Evolutionary conservation across 768 basidiomycete species (phyloP).

Genomic region (Mycena alexandri): DNA sequence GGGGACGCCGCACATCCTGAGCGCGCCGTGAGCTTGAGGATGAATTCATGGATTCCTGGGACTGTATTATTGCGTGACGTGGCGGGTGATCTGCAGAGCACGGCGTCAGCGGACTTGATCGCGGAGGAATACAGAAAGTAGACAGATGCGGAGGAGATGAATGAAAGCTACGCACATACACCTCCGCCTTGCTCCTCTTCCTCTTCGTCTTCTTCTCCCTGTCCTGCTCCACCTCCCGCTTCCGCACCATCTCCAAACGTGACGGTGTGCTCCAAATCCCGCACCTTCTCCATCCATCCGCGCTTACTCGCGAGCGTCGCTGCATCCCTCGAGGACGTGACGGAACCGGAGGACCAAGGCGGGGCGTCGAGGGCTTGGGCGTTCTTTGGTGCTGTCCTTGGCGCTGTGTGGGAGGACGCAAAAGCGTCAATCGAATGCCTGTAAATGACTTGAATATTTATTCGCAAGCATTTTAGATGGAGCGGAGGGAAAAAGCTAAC

Average conservation of each 20-base stretch:
- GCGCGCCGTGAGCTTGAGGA: slow-evolving; percentile 85
- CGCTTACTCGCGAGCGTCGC: slow-evolving; percentile 46
- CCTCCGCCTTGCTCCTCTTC: slow-evolving; percentile 74
- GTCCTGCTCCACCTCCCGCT: slow-evolving; percentile 51
- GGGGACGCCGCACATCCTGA: slow-evolving; percentile 87
- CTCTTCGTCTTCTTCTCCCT: slow-evolving; percentile 57
- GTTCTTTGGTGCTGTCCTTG: background rate
- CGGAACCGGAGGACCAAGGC: slow-evolving; percentile 6
- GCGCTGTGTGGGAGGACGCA: background rate
- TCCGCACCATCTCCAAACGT: no score
- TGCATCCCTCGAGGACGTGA: slow-evolving; percentile 3
- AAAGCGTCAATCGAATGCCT: slow-evolving; percentile 46
- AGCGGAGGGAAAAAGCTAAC: slow-evolving; percentile 31
- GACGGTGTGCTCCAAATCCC: slow-evolving; percentile 50
- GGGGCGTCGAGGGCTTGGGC: slow-evolving; percentile 16
- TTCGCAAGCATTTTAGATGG: no score
- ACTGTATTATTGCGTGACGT: slow-evolving; percentile 85
- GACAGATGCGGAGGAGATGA: background rate
- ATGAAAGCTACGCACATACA: slow-evolving; percentile 69
- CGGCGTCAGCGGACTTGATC: background rate
- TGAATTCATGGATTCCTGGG: slow-evolving; percentile 79
- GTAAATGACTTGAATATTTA: background rate
- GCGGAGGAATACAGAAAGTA: background rate
- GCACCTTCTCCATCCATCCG: slow-evolving; percentile 43
- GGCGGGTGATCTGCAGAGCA: slow-evolving; percentile 74